These are phyloP conservation scores for Myotisia sp. DNA, from an alignment of 2,329 filamentous ascomycete species.

Conservation along the genomic window DNA sequence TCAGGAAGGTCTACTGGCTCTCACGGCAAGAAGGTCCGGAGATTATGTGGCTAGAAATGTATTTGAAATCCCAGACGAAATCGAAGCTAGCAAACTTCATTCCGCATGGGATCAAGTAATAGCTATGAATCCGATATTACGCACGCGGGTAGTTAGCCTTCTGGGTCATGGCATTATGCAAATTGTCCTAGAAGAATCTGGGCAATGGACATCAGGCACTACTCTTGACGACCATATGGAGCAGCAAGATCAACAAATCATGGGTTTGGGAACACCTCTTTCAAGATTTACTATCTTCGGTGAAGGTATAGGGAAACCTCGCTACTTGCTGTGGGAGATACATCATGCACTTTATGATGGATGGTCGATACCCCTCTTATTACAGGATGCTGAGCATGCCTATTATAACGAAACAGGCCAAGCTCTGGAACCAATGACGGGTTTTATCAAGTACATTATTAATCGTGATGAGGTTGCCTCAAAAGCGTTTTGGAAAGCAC, in stretches of 20 bases:
- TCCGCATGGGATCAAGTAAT: conserved; percentile 23
- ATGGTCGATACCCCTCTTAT: conserved; percentile 1
- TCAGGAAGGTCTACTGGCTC: conserved; percentile 27
- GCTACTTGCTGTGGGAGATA: not conserved
- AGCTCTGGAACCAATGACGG: not conserved
- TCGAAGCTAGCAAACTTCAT: conserved; percentile 23
- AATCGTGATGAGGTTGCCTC: not conserved
- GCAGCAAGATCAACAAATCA: not conserved
- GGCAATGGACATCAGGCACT: conserved; percentile 9
- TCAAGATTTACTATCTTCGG: not conserved
- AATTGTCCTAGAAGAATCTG: conserved; percentile 12
- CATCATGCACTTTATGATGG: conserved; percentile 6
- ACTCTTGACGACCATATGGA: not conserved
- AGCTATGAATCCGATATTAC: conserved; percentile 24
- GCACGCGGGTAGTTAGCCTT: conserved; percentile 20
- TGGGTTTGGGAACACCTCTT: not conserved
- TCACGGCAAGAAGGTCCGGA: conserved; percentile 21
- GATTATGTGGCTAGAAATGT: conserved; percentile 24
- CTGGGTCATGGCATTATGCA: conserved; percentile 14
- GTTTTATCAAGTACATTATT: conserved; percentile 2
- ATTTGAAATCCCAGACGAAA: conserved; percentile 14
- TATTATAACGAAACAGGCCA: conserved; percentile 1
- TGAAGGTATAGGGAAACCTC: not conserved
- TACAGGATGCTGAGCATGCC: not conserved
- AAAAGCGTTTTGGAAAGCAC: conserved; percentile 8